Percentiles rank a stretch among this genome's conserved stretches.
Conservation (phyloP, 2,329 filamentous ascomycete species). For the Sclerotinia spermophila region DNA sequence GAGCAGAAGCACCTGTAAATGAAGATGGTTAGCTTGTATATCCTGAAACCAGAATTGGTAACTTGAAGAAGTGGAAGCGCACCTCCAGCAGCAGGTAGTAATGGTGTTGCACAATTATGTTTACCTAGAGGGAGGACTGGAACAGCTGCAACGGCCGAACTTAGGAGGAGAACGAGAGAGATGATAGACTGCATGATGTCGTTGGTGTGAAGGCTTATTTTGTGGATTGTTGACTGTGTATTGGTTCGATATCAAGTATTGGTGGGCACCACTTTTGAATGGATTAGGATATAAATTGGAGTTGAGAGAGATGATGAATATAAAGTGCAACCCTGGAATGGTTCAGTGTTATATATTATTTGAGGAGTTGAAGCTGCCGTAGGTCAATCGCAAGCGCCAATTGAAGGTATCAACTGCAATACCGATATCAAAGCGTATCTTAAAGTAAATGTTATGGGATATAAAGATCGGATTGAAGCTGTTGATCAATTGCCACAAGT, state of each 20-base stretch:
- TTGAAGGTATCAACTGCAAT: not conserved
- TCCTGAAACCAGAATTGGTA: not conserved
- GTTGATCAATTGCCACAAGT: not conserved
- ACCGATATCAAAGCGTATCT: not conserved
- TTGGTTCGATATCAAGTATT: not conserved
- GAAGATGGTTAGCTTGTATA: not conserved
- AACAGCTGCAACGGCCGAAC: conserved; percentile 3
- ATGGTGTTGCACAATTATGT: not conserved
- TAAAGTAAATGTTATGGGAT: not conserved
- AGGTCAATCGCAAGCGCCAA: not conserved
- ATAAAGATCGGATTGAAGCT: not conserved
- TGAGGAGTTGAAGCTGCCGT: not conserved
- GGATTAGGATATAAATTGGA: not conserved
- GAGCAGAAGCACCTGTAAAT: conserved; percentile 26
- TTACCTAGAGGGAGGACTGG: not conserved
- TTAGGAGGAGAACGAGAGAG: not conserved
- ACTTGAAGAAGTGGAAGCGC: not conserved
- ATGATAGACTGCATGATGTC: not conserved
- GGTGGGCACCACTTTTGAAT: not conserved
- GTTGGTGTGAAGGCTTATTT: not conserved
- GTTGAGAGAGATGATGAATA: not conserved
- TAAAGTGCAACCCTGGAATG: not conserved
- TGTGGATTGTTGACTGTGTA: not conserved
- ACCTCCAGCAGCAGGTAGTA: conserved; percentile 13
- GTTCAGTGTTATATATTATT: not conserved